Percentiles rank a stretch among this genome's conserved stretches.
These are phyloP conservation scores for Yamadazyma nakazawae DNA, from an alignment of 805 yeast species.

Conservation along the genomic window DNA sequence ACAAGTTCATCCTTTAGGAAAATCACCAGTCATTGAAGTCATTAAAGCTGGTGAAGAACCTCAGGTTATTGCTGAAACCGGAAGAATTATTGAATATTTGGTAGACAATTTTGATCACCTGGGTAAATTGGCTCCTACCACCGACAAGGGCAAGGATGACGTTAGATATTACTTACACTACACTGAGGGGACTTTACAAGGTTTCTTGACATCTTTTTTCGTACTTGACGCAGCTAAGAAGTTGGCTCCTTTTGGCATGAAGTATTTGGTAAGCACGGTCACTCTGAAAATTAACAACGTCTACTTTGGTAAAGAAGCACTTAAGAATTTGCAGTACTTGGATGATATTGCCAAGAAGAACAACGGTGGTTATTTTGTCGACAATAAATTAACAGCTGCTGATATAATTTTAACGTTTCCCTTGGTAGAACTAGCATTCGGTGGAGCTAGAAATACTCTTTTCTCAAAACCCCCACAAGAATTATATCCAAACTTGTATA, in stretches of 20 bases:
- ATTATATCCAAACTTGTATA: slow-evolving; percentile 21
- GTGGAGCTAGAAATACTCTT: slow-evolving; percentile 22
- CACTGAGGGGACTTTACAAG: slow-evolving; percentile 62
- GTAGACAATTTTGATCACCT: slow-evolving; percentile 47
- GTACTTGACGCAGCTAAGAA: slow-evolving; percentile 24
- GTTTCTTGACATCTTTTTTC: slow-evolving; percentile 36
- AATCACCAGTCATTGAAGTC: slow-evolving; percentile 32
- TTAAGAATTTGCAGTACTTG: slow-evolving; percentile 25
- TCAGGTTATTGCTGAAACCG: slow-evolving; percentile 52
- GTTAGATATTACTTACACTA: slow-evolving; percentile 54
- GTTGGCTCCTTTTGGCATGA: slow-evolving; percentile 27
- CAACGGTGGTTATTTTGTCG: slow-evolving; percentile 41
- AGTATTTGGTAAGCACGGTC: slow-evolving; percentile 21
- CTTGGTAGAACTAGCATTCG: slow-evolving; percentile 21
- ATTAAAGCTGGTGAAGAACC: slow-evolving; percentile 19
- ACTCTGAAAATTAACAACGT: slow-evolving; percentile 20
- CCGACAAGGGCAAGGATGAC: slow-evolving; percentile 37
- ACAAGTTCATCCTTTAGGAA: slow-evolving; percentile 35
- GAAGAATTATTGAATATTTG: slow-evolving; percentile 53
- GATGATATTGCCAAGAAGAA: slow-evolving; percentile 27
- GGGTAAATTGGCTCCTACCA: slow-evolving; percentile 34
- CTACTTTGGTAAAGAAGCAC: slow-evolving; percentile 26
- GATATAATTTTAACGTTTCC: slow-evolving; percentile 56
- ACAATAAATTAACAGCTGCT: slow-evolving; percentile 50
- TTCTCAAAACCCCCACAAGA: slow-evolving; percentile 6